phyloP scores from a whole-genome alignment of 208 protist genomes.

The Leishmania tropica region DNA sequence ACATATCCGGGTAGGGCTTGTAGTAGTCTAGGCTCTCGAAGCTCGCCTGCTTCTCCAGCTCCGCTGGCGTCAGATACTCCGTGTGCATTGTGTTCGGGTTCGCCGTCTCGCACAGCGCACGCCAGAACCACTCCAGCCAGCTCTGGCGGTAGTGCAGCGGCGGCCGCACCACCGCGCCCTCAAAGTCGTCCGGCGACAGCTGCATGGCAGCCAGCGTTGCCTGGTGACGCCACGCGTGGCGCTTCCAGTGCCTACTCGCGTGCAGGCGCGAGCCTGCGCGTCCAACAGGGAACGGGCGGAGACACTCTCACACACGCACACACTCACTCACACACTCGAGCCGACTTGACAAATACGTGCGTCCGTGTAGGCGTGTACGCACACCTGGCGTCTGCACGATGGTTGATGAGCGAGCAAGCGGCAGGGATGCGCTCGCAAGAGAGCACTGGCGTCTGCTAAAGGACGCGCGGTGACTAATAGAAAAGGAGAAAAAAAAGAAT shows the following conservation, averaged over 20 bases:
- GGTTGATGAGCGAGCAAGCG: too few relatives aligned
- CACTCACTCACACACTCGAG: too few relatives aligned
- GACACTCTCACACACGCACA: not conserved
- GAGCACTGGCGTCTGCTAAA: not conserved
- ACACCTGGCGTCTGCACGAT: not conserved
- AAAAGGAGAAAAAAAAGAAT: not conserved
- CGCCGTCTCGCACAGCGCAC: slow-evolving; percentile 54
- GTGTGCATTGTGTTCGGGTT: slow-evolving; percentile 65
- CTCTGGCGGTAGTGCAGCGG: slow-evolving; percentile 9
- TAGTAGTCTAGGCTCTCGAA: slow-evolving; percentile 90
- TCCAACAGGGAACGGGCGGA: not conserved
- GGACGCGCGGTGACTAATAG: too few relatives aligned
- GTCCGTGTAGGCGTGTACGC: not conserved
- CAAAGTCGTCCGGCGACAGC: slow-evolving; percentile 16
- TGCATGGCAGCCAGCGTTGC: not conserved
- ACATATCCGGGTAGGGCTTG: slow-evolving; percentile 82
- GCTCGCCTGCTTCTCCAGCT: slow-evolving; percentile 60
- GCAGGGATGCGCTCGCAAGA: not conserved
- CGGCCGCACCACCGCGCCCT: not conserved
- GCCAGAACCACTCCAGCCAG: slow-evolving; percentile 28
- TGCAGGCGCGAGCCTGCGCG: too few relatives aligned
- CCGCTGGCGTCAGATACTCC: slow-evolving; percentile 42
- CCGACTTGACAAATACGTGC: not conserved
- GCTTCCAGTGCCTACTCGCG: not conserved
- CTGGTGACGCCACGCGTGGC: not conserved